Conservation (phyloP, 2,329 filamentous ascomycete genomes). For the Xylariales sp. region DNA sequence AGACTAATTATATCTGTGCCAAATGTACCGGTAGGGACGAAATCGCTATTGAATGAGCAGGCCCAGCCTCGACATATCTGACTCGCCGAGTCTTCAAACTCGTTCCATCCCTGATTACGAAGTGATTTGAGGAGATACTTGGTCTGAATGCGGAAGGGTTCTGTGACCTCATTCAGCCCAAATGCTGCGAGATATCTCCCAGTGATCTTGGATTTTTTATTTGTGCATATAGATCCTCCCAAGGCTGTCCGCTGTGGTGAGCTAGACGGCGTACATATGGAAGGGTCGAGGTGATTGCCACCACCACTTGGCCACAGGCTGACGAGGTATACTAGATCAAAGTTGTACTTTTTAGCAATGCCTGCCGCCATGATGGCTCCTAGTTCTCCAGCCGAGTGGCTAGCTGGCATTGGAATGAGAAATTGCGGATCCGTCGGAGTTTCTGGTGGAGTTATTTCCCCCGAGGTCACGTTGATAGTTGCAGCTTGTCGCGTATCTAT, state of each 20-base stretch:
- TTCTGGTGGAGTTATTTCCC: slow-evolving; percentile 20
- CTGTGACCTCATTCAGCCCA: slow-evolving; percentile 44
- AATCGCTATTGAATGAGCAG: slow-evolving; percentile 46
- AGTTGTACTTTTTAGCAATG: slow-evolving; percentile 52
- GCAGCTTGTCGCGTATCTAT: slow-evolving; percentile 5
- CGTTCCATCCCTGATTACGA: slow-evolving; percentile 45
- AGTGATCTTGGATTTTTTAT: slow-evolving; percentile 26
- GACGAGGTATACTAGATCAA: slow-evolving; percentile 55
- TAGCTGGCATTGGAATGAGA: slow-evolving; percentile 36
- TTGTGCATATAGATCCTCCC: slow-evolving; percentile 8
- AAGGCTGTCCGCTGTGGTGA: slow-evolving; percentile 8
- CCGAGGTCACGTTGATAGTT: slow-evolving; percentile 10
- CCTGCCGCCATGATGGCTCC: slow-evolving; percentile 51
- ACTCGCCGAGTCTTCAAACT: slow-evolving; percentile 39
- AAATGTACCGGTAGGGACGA: slow-evolving; percentile 12
- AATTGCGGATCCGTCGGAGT: slow-evolving; percentile 26
- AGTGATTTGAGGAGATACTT: slow-evolving; percentile 47
- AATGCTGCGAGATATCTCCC: slow-evolving; percentile 52
- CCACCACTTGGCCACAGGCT: slow-evolving; percentile 47
- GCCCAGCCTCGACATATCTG: slow-evolving; percentile 50
- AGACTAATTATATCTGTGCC: slow-evolving; percentile 7
- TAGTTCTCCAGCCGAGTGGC: slow-evolving; percentile 36
- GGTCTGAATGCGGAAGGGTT: slow-evolving; percentile 47
- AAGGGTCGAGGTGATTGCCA: slow-evolving; percentile 11
- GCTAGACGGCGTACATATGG: slow-evolving; percentile 10